Percentiles rank a stretch among this genome's conserved stretches.
These are phyloP conservation scores for Lentinula edodes DNA, from an alignment of 768 basidiomycete species.

Conservation along the genomic window DNA sequence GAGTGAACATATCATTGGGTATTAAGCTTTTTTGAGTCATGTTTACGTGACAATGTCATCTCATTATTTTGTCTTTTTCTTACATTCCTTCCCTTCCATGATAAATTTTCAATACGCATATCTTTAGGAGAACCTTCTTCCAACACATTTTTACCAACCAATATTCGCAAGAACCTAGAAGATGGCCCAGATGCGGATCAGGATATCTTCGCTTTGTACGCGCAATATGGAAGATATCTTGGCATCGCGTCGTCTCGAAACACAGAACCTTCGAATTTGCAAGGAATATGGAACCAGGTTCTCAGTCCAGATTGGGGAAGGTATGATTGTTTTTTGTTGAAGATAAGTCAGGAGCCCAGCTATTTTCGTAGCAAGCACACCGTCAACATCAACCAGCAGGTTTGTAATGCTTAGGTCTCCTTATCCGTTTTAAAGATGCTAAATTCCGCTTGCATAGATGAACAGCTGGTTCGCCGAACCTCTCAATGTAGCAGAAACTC, in stretches of 20 bases:
- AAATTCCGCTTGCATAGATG: neutral
- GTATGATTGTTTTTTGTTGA: neutral
- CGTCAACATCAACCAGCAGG: constrained; percentile 13
- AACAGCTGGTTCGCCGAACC: constrained; percentile 14
- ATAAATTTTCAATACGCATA: neutral
- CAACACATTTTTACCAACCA: constrained; percentile 3
- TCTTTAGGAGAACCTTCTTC: constrained; percentile 2
- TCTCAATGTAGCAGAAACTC: constrained; percentile 12
- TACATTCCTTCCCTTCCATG: neutral
- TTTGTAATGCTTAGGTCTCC: constrained; percentile 5
- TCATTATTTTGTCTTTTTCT: neutral
- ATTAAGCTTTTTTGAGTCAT: neutral
- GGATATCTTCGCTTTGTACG: constrained; percentile 6
- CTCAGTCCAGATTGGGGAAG: constrained; percentile 11
- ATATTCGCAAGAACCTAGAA: neutral
- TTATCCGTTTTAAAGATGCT: neutral
- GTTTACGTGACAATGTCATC: neutral
- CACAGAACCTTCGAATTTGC: constrained; percentile 3
- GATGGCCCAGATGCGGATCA: constrained; percentile 8
- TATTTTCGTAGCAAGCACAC: constrained; percentile 10
- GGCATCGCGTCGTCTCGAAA: constrained; percentile 8
- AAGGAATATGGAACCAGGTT: constrained; percentile 14
- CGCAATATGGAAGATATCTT: constrained; percentile 7
- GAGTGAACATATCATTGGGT: constrained; percentile 9
- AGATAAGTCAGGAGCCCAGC: neutral